Percentiles rank a stretch among this genome's conserved stretches.
Conservation (phyloP, 1,284 basidiomycete genomes). For the Malassezia caprae region DNA sequence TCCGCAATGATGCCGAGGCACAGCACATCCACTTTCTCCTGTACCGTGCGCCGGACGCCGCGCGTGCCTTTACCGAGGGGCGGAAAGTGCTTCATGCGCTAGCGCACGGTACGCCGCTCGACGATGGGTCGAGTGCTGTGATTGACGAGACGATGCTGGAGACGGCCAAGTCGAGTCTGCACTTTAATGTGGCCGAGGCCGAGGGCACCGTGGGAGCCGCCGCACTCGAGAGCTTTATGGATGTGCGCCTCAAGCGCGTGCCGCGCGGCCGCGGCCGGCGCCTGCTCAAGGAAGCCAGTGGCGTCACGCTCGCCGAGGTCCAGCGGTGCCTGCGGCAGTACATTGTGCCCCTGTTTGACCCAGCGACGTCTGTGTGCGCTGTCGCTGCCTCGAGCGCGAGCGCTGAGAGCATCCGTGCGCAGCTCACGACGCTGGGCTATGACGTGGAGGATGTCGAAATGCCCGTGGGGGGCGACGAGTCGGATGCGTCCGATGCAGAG, state of each 20-base stretch:
- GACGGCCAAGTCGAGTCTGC: conserved; percentile 80
- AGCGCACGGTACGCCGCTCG: conserved; percentile 26
- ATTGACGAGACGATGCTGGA: conserved; percentile 76
- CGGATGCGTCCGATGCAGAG: conserved; percentile 3
- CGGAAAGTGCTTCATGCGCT: conserved; percentile 50
- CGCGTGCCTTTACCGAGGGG: conserved; percentile 73
- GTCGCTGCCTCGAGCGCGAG: conserved; percentile 74
- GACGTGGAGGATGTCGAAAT: conserved; percentile 64
- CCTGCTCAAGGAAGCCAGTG: conserved; percentile 20
- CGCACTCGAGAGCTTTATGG: conserved; percentile 52
- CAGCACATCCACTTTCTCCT: conserved; percentile 71
- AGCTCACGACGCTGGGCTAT: conserved; percentile 63
- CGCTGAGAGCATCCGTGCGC: conserved; percentile 61
- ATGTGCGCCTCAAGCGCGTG: conserved; percentile 26
- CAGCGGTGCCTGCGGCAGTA: conserved; percentile 62
- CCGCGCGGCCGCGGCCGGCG: conserved; percentile 34
- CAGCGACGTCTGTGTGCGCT: conserved; percentile 66
- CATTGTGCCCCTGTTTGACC: conserved; percentile 75
- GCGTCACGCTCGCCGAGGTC: conserved; percentile 68
- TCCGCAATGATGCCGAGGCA: conserved; percentile 68
- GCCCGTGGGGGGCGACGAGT: conserved; percentile 18
- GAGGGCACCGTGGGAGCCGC: conserved; percentile 76
- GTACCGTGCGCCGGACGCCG: conserved; percentile 68
- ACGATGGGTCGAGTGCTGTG: conserved; percentile 52
- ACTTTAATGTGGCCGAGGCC: conserved; percentile 67